Base-by-base conservation (phyloP, 2,329 filamentous ascomycete species). In the Monosporascus sp. region DNA sequence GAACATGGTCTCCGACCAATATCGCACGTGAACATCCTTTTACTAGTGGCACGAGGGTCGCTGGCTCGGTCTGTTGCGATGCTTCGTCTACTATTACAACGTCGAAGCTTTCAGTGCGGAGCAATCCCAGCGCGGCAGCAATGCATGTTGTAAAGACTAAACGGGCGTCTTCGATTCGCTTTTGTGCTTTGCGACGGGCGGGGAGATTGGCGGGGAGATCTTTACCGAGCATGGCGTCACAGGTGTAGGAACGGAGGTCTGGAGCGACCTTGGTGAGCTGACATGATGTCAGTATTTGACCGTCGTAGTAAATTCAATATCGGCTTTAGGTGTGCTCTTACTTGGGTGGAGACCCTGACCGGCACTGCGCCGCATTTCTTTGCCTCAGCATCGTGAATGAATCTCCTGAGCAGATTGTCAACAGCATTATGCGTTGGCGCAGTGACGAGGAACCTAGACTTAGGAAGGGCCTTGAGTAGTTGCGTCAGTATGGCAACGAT, bases 71-170 rank as follows among this genome's bases (percentile, higher is more conserved):
- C 52, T 73, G 72, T 54, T 78, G 74, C 2, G 74, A 78, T 7
- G 75, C 74, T 62, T 78, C 74, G 51, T 76, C 73, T 5, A 78
- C 65, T 51, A 77, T 68, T 15, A 76, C 71, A 6, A 68, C 68
- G 35, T 70, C 65, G 50, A 76, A 76, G 0, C 48, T 28, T 50
- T 75, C 63, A 3, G 58, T 62, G 17, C 73, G 69, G 5, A 77
- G 65, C 4, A 78, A 57, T 0, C 73, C 73, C 0, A 76, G 61
- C 0, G 69, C 72, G 14, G 73, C 67, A 18, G 73, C 73, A 20
- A 69, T 70, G 50, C 74, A 77, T 0, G 73, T 77, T 1, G 73
- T 75, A 53, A 77, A 78, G 6, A 77, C 63, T n/a, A 75, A 62
- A 2, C 65, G 58, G 28, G 66, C 64, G 1, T 65, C 56, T 49